These are phyloP conservation scores for Coemansia sp. DNA, from an alignment of 192 early-diverging fungal genomes.

Conservation along the genomic window DNA sequence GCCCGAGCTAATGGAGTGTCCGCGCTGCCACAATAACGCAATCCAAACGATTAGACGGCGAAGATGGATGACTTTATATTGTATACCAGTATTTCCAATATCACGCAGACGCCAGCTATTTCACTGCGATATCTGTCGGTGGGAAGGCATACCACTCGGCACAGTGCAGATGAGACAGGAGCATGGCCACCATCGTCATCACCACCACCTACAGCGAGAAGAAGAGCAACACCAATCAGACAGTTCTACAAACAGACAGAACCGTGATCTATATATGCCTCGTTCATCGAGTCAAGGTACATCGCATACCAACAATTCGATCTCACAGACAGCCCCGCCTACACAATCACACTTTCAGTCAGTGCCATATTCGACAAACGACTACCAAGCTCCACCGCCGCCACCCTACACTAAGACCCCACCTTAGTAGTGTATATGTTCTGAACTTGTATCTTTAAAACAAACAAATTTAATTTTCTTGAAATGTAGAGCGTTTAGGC, in stretches of 20 bases:
- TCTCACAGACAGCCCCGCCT: background rate
- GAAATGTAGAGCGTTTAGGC: no score
- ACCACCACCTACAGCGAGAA: background rate
- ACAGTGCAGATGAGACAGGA: background rate
- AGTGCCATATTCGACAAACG: conserved; percentile 27
- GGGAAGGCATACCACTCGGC: conserved; percentile 31
- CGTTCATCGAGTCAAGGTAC: background rate
- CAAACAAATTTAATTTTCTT: background rate
- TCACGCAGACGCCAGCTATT: conserved; percentile 31
- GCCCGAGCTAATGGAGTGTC: conserved; percentile 32
- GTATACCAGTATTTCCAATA: conserved; percentile 38
- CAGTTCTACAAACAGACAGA: background rate
- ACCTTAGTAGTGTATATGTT: background rate
- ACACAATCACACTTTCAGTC: conserved; percentile 22
- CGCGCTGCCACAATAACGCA: conserved; percentile 45
- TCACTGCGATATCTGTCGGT: conserved; percentile 46
- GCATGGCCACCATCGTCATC: background rate
- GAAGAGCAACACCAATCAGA: background rate
- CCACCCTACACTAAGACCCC: conserved; percentile 19
- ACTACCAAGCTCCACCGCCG: conserved; percentile 47
- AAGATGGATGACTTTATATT: conserved; percentile 47
- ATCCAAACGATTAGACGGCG: conserved; percentile 44
- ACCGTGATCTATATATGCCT: conserved; percentile 16
- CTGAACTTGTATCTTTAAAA: background rate
- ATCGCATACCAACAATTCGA: background rate